Conservation (phyloP, 345 rosid species). For the Eucalyptus sideroxylon region DNA sequence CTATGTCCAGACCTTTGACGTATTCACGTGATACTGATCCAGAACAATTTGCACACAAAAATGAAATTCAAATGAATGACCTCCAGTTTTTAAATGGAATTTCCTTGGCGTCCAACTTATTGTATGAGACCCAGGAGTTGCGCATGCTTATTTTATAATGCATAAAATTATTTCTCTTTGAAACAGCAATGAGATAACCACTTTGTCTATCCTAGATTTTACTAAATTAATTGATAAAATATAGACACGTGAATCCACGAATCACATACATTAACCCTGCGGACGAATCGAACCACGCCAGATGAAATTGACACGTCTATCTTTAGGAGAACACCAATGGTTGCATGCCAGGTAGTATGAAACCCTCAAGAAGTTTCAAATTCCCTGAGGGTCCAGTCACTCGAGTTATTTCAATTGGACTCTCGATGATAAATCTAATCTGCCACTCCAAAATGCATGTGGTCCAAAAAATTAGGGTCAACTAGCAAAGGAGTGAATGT, state of each 20-base stretch:
- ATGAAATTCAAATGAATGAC: background rate
- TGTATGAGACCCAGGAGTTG: background rate
- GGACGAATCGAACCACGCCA: background rate
- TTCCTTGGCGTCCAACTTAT: background rate
- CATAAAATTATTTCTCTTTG: background rate
- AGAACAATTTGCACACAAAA: background rate
- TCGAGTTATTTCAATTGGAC: background rate
- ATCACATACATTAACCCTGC: background rate
- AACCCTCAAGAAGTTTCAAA: background rate
- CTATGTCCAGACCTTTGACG: background rate
- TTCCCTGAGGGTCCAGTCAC: background rate
- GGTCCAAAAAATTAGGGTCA: background rate
- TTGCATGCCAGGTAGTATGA: background rate
- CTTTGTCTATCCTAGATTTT: background rate
- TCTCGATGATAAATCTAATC: background rate
- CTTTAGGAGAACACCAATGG: background rate
- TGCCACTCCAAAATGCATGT: background rate
- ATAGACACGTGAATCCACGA: background rate
- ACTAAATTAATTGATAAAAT: background rate
- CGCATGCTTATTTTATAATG: background rate
- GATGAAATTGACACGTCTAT: background rate
- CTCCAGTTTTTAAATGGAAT: background rate
- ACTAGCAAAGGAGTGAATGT: background rate
- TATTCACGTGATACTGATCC: background rate
- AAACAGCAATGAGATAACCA: background rate